phyloP scores from a whole-genome alignment of 768 basidiomycete genomes.

The Kwoniella sp. region DNA sequence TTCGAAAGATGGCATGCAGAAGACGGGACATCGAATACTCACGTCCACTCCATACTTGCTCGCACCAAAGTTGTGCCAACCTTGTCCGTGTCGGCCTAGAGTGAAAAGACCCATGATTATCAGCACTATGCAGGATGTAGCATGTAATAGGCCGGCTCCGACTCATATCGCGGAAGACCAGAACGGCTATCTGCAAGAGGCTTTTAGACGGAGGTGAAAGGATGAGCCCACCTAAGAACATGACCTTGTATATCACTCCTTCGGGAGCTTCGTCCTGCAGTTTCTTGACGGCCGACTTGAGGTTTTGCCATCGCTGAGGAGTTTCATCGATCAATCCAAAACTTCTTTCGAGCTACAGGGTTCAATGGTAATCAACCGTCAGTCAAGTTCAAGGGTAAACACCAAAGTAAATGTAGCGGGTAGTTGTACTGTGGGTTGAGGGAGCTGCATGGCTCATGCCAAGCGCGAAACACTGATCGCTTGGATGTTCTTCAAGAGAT shows the following conservation, averaged over 20 bases:
- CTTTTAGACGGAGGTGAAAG: too few species aligned
- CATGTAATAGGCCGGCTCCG: not conserved
- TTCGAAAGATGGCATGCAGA: too few species aligned
- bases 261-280: slow-evolving; percentile 39
- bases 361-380: not conserved
- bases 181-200: too few species aligned
- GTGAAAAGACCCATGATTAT: not conserved
- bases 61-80: slow-evolving; percentile 51
- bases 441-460: too few species aligned
- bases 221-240: slow-evolving; percentile 51
- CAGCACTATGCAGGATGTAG: not conserved
- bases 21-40: too few species aligned
- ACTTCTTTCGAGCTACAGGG: slow-evolving; percentile 33
- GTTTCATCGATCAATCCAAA: slow-evolving; percentile 48
- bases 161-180: too few species aligned
- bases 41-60: slow-evolving; percentile 49
- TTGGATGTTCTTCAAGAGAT: too few species aligned
- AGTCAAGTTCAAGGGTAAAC: not conserved
- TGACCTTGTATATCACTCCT: slow-evolving; percentile 50
- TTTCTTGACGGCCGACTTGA: slow-evolving; percentile 29
- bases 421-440: too few species aligned
- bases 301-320: slow-evolving; percentile 45
- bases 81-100: slow-evolving; percentile 53
- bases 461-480: not conserved
- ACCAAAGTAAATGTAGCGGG: too few species aligned